Evolutionary conservation across 345 rosid species (phyloP), one percentile per base, ranked within the genome.

Genomic region (Litchi chinensis): DNA sequence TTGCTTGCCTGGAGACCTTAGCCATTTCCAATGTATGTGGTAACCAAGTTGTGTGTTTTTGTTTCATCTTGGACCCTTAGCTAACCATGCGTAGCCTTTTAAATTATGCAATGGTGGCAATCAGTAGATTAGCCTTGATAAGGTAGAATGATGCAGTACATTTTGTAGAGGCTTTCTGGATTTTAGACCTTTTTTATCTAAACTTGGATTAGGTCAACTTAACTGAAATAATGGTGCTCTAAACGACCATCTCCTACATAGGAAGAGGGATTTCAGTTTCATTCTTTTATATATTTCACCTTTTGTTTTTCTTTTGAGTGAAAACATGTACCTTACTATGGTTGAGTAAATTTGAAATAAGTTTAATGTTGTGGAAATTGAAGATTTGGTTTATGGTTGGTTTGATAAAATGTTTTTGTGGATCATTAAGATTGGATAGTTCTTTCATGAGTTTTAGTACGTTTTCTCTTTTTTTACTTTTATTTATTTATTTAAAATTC

Each of bases 1-100:
- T 94, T 56, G 99, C 98, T n/a, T 94, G 88, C 85, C 88, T 96
- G 68, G 99, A 96, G 91, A 96, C 99, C 5, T 6, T 94, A 52
- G 97, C 99, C 76, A 92, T 96, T 80, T 86, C 99, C 39, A 96
- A 94, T 77, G 98, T 96, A 88, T 5, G 95, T 86, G 83, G 24
- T 77, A 39, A 68, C 73, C 48, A 41, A 65, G 43, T 86, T 76
- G 50, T 43, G 12, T 52, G 46, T 59, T 41, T 66, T 26, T 72
- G 15, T 65, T 75, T 64, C 37, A 15, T 21, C 46, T 26, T 9
- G 8, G 19, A 24, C 18, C 24, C 56, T 72, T 57, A 5, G 19
- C 64, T 40, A 37, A 68, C 72, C 10, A 3, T 68, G 28, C 39
- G 7, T 26, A 52, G 41, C 54, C 8, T 41, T 41, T 7, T 1